phyloP scores from a whole-genome alignment of 2,329 filamentous ascomycete species.

The Verticillium longisporum region DNA sequence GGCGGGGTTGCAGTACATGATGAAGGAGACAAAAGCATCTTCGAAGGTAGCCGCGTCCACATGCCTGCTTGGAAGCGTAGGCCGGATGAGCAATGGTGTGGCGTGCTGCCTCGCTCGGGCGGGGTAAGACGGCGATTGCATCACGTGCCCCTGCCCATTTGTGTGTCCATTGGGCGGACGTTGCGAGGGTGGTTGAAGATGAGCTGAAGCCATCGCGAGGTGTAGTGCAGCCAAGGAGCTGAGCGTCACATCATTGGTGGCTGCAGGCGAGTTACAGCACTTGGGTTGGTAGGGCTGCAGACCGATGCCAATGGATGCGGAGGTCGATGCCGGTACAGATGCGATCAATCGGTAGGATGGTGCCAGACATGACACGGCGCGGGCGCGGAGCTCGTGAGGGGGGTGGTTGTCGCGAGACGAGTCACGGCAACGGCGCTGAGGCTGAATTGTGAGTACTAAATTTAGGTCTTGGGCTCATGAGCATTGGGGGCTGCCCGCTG shows the following conservation, averaged over 20 bases:
- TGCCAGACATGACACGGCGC: not conserved
- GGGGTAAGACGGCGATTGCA: not conserved
- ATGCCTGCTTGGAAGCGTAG: constrained; percentile 54
- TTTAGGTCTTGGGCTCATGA: not conserved
- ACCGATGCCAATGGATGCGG: not conserved
- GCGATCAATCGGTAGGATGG: not conserved
- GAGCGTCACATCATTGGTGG: not conserved
- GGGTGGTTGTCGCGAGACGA: not conserved
- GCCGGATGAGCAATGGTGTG: not conserved
- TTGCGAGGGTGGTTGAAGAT: not conserved
- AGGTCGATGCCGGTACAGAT: not conserved
- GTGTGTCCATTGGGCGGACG: not conserved
- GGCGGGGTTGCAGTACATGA: constrained; percentile 84
- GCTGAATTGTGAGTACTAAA: not conserved
- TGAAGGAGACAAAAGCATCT: constrained; percentile 76
- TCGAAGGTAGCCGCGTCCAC: constrained; percentile 68
- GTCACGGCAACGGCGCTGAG: not conserved
- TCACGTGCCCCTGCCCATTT: not conserved
- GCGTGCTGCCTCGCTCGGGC: not conserved
- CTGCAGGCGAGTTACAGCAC: not conserved
- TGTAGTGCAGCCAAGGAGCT: not conserved
- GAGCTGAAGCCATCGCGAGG: not conserved
- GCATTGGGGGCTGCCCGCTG: not conserved
- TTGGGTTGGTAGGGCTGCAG: not conserved
- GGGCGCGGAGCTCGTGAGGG: not conserved